Conservation (phyloP, 192 early-diverging fungal genomes). For the Backusella circina region DNA sequence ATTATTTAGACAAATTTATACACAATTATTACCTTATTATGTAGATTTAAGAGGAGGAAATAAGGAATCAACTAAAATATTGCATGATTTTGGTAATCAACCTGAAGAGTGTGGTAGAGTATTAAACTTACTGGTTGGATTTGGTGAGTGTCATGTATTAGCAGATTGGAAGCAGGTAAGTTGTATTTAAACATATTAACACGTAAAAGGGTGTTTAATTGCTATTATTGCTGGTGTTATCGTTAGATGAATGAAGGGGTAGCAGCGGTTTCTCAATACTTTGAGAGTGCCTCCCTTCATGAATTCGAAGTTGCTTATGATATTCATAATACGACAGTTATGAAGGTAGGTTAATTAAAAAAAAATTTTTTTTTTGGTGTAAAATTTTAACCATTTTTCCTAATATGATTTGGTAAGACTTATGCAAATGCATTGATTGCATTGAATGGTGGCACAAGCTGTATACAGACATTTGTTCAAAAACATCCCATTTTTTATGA, state of each 20-base stretch:
- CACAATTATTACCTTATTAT: constrained; percentile 65
- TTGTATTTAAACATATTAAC: too few species aligned
- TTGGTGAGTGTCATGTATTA: constrained; percentile 52
- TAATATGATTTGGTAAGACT: constrained; percentile 28
- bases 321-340: constrained; percentile 52
- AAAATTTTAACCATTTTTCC: not conserved
- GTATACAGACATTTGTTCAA: constrained; percentile 76
- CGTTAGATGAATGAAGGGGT: constrained; percentile 51
- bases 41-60: constrained; percentile 61
- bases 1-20: constrained; percentile 59
- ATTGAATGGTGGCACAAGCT: constrained; percentile 69
- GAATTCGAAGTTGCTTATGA: constrained; percentile 84
- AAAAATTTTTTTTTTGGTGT: not conserved
- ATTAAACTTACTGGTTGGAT: constrained; percentile 46
- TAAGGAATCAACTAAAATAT: constrained; percentile 62
- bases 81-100: constrained; percentile 63
- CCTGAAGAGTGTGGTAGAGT: constrained; percentile 59
- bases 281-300: constrained; percentile 68
- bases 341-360: constrained; percentile 43
- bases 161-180: constrained; percentile 58
- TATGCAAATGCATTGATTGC: constrained; percentile 62
- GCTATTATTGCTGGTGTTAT: not conserved
- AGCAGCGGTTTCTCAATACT: constrained; percentile 70
- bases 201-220: not conserved
- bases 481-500: constrained; percentile 88